Evolutionary conservation across 129 eudicot genomes (phyloP).

Genomic region (Centella asiatica): DNA sequence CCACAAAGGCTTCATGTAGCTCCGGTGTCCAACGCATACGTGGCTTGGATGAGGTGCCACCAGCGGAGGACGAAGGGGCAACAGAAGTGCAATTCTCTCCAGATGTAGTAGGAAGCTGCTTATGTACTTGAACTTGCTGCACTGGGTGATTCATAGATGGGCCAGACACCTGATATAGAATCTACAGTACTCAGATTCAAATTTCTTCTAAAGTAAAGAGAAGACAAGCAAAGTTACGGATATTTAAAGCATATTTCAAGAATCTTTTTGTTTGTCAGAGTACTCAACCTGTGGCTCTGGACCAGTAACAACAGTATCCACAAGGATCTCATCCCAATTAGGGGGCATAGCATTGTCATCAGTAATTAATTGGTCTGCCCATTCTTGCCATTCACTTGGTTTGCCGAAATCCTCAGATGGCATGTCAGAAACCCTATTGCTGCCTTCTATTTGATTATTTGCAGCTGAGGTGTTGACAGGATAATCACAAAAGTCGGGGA

Average conservation of each 20-base stretch:
- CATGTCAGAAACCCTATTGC: slow-evolving; percentile 24
- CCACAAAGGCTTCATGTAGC: slow-evolving; percentile 94
- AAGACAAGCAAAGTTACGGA: not conserved
- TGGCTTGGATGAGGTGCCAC: slow-evolving; percentile 53
- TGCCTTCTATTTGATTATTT: slow-evolving; percentile 35
- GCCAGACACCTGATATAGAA: slow-evolving; percentile 31
- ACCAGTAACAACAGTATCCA: slow-evolving; percentile 46
- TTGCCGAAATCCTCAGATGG: slow-evolving; percentile 56
- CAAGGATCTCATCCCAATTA: slow-evolving; percentile 73
- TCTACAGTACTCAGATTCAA: slow-evolving; percentile 15
- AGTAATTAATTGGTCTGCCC: slow-evolving; percentile 78
- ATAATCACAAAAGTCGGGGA: slow-evolving; percentile 52
- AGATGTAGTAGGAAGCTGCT: slow-evolving; percentile 43
- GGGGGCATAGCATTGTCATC: slow-evolving; percentile 63
- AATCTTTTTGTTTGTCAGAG: not conserved
- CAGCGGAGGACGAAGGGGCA: slow-evolving; percentile 49
- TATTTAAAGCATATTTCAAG: not conserved
- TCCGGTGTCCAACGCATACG: slow-evolving; percentile 99
- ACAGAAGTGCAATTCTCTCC: slow-evolving; percentile 44
- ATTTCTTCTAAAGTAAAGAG: not conserved
- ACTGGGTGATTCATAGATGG: slow-evolving; percentile 34
- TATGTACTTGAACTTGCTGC: slow-evolving; percentile 31
- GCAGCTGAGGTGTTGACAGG: slow-evolving; percentile 32
- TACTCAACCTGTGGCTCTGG: slow-evolving; percentile 49
- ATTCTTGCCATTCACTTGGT: slow-evolving; percentile 71